phyloP scores from a whole-genome alignment of 225 moss, liverwort and hornwort species.

The Pleurozium schreberi region DNA sequence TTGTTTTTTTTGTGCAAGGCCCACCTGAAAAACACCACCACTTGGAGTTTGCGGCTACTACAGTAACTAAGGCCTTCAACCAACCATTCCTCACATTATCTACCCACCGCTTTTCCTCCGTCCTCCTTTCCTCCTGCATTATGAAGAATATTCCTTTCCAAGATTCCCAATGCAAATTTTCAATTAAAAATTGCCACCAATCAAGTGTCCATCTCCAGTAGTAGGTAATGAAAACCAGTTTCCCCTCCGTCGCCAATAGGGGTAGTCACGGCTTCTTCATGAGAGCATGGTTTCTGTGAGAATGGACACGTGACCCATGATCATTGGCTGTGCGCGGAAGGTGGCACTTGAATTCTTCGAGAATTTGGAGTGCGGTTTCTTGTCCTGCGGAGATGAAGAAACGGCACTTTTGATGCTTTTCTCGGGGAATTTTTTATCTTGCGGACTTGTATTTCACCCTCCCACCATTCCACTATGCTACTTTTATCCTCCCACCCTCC shows the following conservation, averaged over 20 bases:
- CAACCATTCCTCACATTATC: neutral
- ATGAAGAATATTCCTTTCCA: neutral
- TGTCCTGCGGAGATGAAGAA: too few relatives aligned
- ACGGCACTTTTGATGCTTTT: too few relatives aligned
- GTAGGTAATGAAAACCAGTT: neutral
- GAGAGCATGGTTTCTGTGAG: too few relatives aligned
- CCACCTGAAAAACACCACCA: neutral
- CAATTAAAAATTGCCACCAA: neutral
- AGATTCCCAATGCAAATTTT: neutral
- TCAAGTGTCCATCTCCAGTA: neutral
- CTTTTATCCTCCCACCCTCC: too few relatives aligned
- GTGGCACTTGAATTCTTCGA: too few relatives aligned
- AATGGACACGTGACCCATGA: too few relatives aligned
- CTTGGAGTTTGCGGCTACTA: neutral
- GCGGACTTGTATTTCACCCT: too few relatives aligned
- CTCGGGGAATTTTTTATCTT: too few relatives aligned
- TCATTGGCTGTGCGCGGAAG: too few relatives aligned
- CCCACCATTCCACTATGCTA: too few relatives aligned
- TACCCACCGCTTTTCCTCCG: neutral
- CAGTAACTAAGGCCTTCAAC: neutral
- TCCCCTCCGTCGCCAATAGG: neutral
- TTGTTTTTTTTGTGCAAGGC: neutral
- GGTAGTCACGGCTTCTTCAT: too few relatives aligned
- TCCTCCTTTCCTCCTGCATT: neutral
- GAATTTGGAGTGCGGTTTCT: too few relatives aligned